Base-by-base conservation (phyloP, 306 rosid genomes). In the Fagus sylvatica region DNA sequence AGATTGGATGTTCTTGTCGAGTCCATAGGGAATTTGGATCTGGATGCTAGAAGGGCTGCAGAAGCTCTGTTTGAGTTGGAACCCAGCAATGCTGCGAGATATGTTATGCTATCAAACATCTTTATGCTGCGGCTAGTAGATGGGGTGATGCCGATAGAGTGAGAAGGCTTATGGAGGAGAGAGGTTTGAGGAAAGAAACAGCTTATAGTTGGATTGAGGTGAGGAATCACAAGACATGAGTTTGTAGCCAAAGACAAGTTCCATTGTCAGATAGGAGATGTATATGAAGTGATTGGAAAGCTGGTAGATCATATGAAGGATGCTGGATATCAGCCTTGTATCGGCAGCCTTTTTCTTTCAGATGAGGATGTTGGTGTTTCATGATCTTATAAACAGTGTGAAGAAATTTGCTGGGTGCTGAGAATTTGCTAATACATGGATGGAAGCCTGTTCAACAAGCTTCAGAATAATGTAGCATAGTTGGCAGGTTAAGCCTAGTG, bases 151-250 rank as follows among this genome's bases (percentile, higher is more conserved):
- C 78, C 39, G 55, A 75, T 70, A 86, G 77, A 76, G 79, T 90
- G 78, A 88, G 90, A 72, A 76, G 33, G 40, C 80, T 86, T 12
- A 86, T 83, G 86, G 68, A 83, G 60, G 85, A 90, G 74, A 85
- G 75, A 17, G 76, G 87, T 76, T 81, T 90, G 76, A 81, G 33
- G 73, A 90, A 90, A 74, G 90, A 84, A 80, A 80, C 79, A 73
- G 94, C 87, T 72, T 78, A 42, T 74, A 88, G 90, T 79, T 88
- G 88, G 90, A 81, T 90, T 77, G 90, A 90, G 79, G 78, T 90
- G 53, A 90, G 89, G 72, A 78, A 85, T 77, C n/a, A 62, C 30
- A 7, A 85, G 88, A 34, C 85, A 83, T 64, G 79, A 83, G 61
- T 88, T 90, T 83, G 88, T 81, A 61, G 86, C 88, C 28, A 86